Evolutionary conservation across 2,329 filamentous ascomycete species (phyloP), one percentile per base, ranked within the genome.

Genomic region (Aspergillus sp.): DNA sequence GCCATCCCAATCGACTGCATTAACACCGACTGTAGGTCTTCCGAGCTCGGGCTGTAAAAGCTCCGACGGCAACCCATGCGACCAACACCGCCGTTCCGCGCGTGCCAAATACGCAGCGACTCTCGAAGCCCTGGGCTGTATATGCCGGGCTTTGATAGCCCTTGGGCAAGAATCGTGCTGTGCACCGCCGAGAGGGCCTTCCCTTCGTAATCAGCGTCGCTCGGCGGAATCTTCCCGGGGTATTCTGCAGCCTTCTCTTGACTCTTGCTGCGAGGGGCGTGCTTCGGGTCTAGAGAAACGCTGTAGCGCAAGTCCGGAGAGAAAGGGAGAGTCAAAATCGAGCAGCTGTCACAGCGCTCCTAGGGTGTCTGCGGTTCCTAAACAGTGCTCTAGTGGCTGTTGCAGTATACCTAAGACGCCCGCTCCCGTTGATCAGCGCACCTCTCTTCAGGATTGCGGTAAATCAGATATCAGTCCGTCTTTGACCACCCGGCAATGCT

Each of bases 81-180:
- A 58, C 24, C 47, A 71, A 6, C 80, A 82, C 58, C 57, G 59
- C 1, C 67, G 63, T 11, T 71, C 71, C 6, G 67, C 73, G 2
- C 73, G 69, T 27, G 67, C 74, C 23, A 72, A 66, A 23, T 84
- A 83, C 53, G 73, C 70, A 1, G 72, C 73, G 3, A 79, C 64
- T 14, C 75, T 84, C 2, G 67, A 77, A 45, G 77, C 80, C 4
- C 67, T 85, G 1, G 82, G 82, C 3, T 84, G 82, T 65, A 80
- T 84, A 59, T 85, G 82, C 57, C 77, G 81, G 17, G 76, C 80
- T 19, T 75, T 85, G 15, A 59, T 84, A 27, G 77, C 81, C 8
- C 72, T 83, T 17, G 81, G 82, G 0, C 74, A 81, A 55, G 80
- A 84, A 60, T 75, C 81, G 0, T 84, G 82, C 70, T 84, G 82